These are phyloP conservation scores for Stephania yunnanensis DNA, from an alignment of 164 flowering plant genomes.

Conservation along the genomic window DNA sequence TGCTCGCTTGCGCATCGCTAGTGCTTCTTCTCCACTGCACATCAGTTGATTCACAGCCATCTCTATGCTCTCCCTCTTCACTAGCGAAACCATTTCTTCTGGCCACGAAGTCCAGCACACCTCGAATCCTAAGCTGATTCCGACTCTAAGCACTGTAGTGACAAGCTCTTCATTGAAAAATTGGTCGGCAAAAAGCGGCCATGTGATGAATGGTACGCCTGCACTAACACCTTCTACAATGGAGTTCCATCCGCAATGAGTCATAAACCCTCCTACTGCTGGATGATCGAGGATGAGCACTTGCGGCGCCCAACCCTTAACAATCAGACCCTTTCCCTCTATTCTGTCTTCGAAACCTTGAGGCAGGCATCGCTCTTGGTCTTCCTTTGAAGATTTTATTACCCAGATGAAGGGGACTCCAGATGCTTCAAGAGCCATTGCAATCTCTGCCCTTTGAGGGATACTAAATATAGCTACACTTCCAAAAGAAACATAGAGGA, in stretches of 20 bases:
- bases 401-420: slow-evolving; percentile 5
- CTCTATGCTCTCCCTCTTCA: slow-evolving; percentile 4
- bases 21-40: background rate
- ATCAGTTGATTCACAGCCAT: slow-evolving; percentile 8
- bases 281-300: slow-evolving; percentile 20
- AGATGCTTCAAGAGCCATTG: slow-evolving; percentile 11
- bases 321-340: slow-evolving; percentile 15
- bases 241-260: slow-evolving; percentile 30
- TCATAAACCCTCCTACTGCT: slow-evolving; percentile 27
- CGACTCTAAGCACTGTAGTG: slow-evolving; percentile 3
- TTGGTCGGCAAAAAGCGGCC: slow-evolving; percentile 14
- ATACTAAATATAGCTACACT: background rate
- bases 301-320: slow-evolving; percentile 30
- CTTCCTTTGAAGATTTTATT: background rate
- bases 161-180: slow-evolving; percentile 5
- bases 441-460: slow-evolving; percentile 12
- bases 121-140: background rate
- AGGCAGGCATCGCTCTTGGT: background rate
- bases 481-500: slow-evolving; percentile 28
- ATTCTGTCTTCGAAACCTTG: slow-evolving; percentile 17
- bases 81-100: background rate
- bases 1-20: background rate
- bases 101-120: background rate
- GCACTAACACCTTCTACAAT: slow-evolving; percentile 11
- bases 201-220: slow-evolving; percentile 22